These are phyloP conservation scores for Trichoderma sp. DNA, from an alignment of 2,329 filamentous ascomycete species.

Conservation along the genomic window DNA sequence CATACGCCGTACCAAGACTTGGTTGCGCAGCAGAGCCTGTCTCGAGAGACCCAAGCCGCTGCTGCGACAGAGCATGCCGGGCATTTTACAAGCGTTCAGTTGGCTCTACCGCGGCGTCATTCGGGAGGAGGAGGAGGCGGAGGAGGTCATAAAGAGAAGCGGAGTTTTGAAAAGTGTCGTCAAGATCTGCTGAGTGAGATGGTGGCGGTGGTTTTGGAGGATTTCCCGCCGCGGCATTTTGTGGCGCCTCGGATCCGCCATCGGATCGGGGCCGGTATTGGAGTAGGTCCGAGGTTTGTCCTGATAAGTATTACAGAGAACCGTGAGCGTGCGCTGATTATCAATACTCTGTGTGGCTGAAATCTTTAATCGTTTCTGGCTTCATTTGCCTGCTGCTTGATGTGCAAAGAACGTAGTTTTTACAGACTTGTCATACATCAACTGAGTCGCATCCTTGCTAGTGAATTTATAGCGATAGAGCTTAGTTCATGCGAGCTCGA, in stretches of 20 bases:
- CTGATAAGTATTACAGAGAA: background rate
- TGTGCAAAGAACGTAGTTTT: background rate
- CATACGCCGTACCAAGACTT: slow-evolving; percentile 32
- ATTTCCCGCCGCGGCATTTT: slow-evolving; percentile 7
- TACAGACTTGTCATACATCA: background rate
- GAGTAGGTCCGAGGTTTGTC: slow-evolving; percentile 10
- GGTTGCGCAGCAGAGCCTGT: slow-evolving; percentile 27
- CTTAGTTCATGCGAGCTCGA: background rate
- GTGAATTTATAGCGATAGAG: background rate
- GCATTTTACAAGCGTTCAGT: slow-evolving; percentile 25
- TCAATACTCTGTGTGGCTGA: background rate
- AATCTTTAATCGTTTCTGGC: background rate
- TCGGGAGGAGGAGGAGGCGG: slow-evolving; percentile 6
- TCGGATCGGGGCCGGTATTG: slow-evolving; percentile 6
- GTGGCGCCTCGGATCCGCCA: slow-evolving; percentile 10
- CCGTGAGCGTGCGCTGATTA: background rate
- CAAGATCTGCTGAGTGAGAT: background rate
- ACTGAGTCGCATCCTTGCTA: background rate
- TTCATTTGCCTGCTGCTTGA: background rate
- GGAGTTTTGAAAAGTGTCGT: background rate
- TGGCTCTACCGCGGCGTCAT: slow-evolving; percentile 23
- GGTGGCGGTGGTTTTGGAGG: background rate
- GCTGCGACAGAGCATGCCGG: slow-evolving; percentile 36
- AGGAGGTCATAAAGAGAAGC: background rate
- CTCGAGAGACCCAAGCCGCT: slow-evolving; percentile 33